Evolutionary conservation across 805 yeast genomes (phyloP).

Genomic region (Vanderwaltozyma tropicalis): DNA sequence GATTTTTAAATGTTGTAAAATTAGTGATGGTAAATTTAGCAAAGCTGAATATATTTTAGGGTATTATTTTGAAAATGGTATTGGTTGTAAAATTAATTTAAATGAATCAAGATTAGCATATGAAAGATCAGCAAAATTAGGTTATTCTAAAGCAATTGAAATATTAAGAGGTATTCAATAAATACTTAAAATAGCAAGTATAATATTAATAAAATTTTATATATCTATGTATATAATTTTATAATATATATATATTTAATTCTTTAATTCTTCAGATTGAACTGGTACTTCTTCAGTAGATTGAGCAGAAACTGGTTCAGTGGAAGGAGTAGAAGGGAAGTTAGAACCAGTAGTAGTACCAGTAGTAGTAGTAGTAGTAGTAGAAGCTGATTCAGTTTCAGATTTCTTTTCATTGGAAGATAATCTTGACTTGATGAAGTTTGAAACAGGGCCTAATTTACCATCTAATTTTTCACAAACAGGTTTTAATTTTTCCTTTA

Average conservation of each 20-base stretch:
- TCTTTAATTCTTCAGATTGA: neutral
- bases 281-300: constrained; percentile 2
- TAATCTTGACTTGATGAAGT: constrained; percentile 37
- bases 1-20: constrained; percentile 43
- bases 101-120: constrained; percentile 41
- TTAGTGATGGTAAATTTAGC: constrained; percentile 44
- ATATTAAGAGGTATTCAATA: neutral
- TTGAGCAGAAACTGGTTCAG: constrained; percentile 20
- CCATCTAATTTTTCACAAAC: constrained; percentile 45
- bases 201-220: neutral
- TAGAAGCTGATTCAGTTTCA: constrained; percentile 48
- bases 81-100: constrained; percentile 39
- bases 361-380: constrained; percentile 24
- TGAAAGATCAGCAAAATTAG: constrained; percentile 49
- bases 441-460: constrained; percentile 58
- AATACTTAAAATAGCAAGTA: neutral
- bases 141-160: constrained; percentile 45
- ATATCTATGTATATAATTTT: neutral
- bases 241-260: neutral
- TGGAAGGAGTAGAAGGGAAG: constrained; percentile 31
- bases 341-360: constrained; percentile 24
- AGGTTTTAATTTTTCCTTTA: constrained; percentile 51
- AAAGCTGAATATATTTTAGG: constrained; percentile 65
- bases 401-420: neutral
- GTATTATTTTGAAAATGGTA: constrained; percentile 55